Conservation (phyloP, 2,329 filamentous ascomycete genomes). For the Cryphonectria naterciae region DNA sequence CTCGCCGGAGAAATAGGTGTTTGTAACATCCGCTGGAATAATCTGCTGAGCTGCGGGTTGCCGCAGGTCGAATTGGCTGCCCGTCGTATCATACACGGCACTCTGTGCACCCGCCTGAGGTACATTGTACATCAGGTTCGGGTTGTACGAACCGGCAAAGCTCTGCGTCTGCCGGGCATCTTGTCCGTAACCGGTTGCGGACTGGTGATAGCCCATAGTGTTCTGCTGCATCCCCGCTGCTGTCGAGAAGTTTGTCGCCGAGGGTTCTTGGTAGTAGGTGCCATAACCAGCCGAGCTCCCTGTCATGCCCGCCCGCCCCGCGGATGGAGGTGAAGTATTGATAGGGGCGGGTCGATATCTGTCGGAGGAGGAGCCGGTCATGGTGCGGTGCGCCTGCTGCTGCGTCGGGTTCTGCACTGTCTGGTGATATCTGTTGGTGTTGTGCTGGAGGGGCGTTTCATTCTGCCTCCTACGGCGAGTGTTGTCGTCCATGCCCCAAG, state of each 20-base stretch:
- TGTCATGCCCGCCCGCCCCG: slow-evolving; percentile 52
- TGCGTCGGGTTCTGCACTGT: slow-evolving; percentile 54
- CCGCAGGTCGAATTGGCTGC: slow-evolving; percentile 74
- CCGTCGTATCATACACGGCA: slow-evolving; percentile 71
- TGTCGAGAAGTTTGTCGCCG: slow-evolving; percentile 51
- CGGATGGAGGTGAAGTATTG: slow-evolving; percentile 52
- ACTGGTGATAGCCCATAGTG: slow-evolving; percentile 61
- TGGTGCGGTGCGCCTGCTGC: slow-evolving; percentile 50
- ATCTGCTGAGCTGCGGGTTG: slow-evolving; percentile 80
- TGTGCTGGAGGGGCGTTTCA: slow-evolving; percentile 71
- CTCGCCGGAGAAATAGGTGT: slow-evolving; percentile 76
- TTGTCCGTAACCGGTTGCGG: slow-evolving; percentile 62
- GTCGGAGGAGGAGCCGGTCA: slow-evolving; percentile 50
- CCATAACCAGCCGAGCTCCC: slow-evolving; percentile 60
- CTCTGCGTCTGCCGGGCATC: slow-evolving; percentile 60
- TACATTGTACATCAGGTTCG: slow-evolving; percentile 81
- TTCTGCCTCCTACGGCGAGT: slow-evolving; percentile 70
- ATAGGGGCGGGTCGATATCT: slow-evolving; percentile 55
- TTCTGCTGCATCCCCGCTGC: slow-evolving; percentile 61
- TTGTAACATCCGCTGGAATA: slow-evolving; percentile 65
- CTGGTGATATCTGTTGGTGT: slow-evolving; percentile 56
- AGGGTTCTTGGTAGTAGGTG: slow-evolving; percentile 62
- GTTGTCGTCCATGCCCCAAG: slow-evolving; percentile 78
- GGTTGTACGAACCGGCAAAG: slow-evolving; percentile 61
- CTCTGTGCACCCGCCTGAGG: slow-evolving; percentile 63